A percentile compares a stretch with the other conserved stretches of the same genome.
Conservation (phyloP, 768 basidiomycete species). For the Dentipellis sp. region DNA sequence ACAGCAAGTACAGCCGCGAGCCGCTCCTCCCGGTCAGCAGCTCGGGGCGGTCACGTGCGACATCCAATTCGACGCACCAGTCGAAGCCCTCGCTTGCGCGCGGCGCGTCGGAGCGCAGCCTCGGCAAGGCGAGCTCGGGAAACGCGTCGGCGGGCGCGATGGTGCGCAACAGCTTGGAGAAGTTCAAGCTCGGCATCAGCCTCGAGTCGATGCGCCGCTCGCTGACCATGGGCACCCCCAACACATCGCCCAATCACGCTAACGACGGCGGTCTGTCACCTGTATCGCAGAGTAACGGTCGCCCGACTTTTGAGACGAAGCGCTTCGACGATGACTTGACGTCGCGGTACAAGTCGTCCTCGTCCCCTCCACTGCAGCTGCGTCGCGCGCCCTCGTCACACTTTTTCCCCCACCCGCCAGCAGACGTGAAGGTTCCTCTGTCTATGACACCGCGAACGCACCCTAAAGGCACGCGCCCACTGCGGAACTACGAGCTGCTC, state of each 20-base stretch:
- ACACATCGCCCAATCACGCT: conserved; percentile 8
- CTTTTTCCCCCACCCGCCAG: conserved; percentile 12
- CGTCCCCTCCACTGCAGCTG: conserved; percentile 4
- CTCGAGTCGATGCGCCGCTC: conserved; percentile 21
- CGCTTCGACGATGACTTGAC: conserved; percentile 7
- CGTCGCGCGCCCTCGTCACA: conserved; percentile 5
- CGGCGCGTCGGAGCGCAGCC: conserved; percentile 21
- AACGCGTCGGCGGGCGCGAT: conserved; percentile 20
- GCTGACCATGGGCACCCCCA: conserved; percentile 12
- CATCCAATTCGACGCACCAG: conserved; percentile 16
- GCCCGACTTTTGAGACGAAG: conserved; percentile 8
- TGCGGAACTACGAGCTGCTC: conserved; percentile 55
- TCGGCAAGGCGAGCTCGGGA: conserved; percentile 15
- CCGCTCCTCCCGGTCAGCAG: conserved; percentile 56
- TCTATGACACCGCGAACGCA: conserved; percentile 24
- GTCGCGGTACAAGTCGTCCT: conserved; percentile 7
- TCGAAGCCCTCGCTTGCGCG: conserved; percentile 16
- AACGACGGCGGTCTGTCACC: background rate
- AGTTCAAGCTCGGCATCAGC: conserved; percentile 43
- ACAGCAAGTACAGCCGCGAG: conserved; percentile 57
- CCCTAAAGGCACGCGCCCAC: conserved; percentile 27
- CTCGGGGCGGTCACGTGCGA: conserved; percentile 14
- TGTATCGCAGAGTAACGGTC: background rate
- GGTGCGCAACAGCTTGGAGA: conserved; percentile 53
- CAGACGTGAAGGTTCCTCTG: conserved; percentile 17